Evolutionary conservation across 2,329 filamentous ascomycete species (phyloP), one percentile per base, ranked within the genome.

Genomic region (Dendrostoma leiphaemia): DNA sequence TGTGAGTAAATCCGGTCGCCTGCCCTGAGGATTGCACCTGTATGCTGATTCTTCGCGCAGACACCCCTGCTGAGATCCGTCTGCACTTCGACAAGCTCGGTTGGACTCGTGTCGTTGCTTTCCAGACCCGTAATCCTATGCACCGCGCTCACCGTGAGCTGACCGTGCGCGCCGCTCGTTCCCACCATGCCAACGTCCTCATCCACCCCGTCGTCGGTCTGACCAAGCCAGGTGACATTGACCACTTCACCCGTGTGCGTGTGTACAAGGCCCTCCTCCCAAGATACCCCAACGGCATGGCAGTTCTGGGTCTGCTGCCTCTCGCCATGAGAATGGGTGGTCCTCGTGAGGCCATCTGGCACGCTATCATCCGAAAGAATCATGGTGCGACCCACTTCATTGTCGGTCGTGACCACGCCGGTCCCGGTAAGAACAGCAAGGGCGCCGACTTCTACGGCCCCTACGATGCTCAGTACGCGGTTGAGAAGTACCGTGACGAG

Each of bases 321-420:
- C 83, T 99, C 61, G 94, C 94, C 66, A 99, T 99, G 94, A 89
- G 94, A 71, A 99, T 99, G 94, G 94, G 91, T 69, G 94, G 94
- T 66, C 94, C 94, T 60, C 90, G 94, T 63, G 94, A 99, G 80
- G 94, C 94, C 64, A 91, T 99, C 77, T 99, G 94, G 94, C 94
- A 99, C 81, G 94, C 94, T 69, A 96, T 99, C 68, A 99, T 99
- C 81, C 91, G 94, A 71, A 99, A 97, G 87, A 99, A 99, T 77
- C 92, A 97, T 78, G 94, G 94, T 67, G 91, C 93, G 45, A 97
- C 94, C 15, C 94, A 99, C 82, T 99, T 99, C 81, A 99, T 99
- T 66, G 92, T 99, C 62, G 94, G 94, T 58, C 91, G 94, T 78
- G 94, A 99, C 77, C 94, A 99, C 76, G 94, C 94, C 62, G 94